phyloP scores from a whole-genome alignment of 805 yeast genomes.

The Candida andamanensis region DNA sequence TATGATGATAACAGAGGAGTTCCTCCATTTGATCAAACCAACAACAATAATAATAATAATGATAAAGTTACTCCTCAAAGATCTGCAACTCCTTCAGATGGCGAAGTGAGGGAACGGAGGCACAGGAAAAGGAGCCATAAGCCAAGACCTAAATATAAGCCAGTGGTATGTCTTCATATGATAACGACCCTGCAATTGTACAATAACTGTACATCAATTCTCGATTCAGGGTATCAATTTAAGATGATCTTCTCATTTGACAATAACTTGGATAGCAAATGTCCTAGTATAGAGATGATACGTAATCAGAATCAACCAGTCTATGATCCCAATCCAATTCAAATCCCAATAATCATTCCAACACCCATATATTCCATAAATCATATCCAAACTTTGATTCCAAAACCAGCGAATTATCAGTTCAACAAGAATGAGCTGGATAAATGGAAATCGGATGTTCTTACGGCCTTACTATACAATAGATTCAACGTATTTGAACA shows the following conservation, averaged over 20 bases:
- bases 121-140: conserved; percentile 1
- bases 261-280: conserved; percentile 22
- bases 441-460: conserved; percentile 28
- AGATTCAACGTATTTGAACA: conserved; percentile 16
- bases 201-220: conserved; percentile 23
- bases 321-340: conserved; percentile 6
- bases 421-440: conserved; percentile 16
- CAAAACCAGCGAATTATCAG: conserved; percentile 12
- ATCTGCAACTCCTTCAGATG: conserved; percentile 9
- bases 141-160: conserved; percentile 2
- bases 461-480: conserved; percentile 27
- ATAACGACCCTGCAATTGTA: conserved; percentile 30
- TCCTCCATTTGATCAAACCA: conserved; percentile 4
- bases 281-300: conserved; percentile 34
- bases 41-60: conserved; percentile 9
- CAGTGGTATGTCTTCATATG: conserved; percentile 19
- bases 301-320: conserved; percentile 11
- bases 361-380: conserved; percentile 20
- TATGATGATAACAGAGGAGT: conserved; percentile 31
- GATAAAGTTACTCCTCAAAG: background rate
- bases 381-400: conserved; percentile 12
- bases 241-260: conserved; percentile 36
- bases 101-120: conserved; percentile 8
- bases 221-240: conserved; percentile 15
- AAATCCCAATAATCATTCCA: conserved; percentile 33